These are phyloP conservation scores for Straminergon stramineum DNA, from an alignment of 225 moss, liverwort and hornwort species.

Conservation along the genomic window DNA sequence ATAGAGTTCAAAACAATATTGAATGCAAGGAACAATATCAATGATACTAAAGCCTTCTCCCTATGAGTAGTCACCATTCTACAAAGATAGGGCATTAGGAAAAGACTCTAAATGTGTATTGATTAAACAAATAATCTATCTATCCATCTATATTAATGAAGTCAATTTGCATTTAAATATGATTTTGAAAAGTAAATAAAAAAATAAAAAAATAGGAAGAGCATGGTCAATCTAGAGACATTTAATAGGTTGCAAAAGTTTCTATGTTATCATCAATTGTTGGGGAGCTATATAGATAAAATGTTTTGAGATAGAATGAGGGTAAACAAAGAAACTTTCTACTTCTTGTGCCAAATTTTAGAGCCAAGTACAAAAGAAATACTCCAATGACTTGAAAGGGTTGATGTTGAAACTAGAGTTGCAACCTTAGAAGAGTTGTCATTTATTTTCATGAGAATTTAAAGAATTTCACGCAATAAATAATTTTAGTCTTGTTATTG, in stretches of 20 bases:
- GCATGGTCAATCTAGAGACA: rapidly evolving
- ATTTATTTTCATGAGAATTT: background rate
- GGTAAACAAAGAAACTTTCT: background rate
- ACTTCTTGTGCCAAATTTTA: background rate
- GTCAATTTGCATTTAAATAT: background rate
- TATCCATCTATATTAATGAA: too few species aligned
- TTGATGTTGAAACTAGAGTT: background rate
- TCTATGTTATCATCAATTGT: background rate
- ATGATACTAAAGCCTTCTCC: background rate
- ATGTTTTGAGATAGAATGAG: rapidly evolving
- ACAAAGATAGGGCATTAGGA: background rate
- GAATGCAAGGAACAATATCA: background rate
- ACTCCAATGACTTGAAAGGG: background rate
- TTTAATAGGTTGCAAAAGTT: too few species aligned
- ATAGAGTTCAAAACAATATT: background rate
- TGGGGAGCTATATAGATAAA: background rate
- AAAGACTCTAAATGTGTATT: background rate
- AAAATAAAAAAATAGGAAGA: too few species aligned
- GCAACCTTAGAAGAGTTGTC: rapidly evolving
- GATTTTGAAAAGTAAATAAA: too few species aligned
- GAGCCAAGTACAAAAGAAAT: background rate
- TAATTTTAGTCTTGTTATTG: background rate
- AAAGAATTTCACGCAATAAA: background rate
- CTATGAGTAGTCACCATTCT: background rate
- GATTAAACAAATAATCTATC: too few species aligned